These are phyloP conservation scores for Lepidopterella palustris DNA, from an alignment of 495 filamentous ascomycete genomes.

Conservation along the genomic window DNA sequence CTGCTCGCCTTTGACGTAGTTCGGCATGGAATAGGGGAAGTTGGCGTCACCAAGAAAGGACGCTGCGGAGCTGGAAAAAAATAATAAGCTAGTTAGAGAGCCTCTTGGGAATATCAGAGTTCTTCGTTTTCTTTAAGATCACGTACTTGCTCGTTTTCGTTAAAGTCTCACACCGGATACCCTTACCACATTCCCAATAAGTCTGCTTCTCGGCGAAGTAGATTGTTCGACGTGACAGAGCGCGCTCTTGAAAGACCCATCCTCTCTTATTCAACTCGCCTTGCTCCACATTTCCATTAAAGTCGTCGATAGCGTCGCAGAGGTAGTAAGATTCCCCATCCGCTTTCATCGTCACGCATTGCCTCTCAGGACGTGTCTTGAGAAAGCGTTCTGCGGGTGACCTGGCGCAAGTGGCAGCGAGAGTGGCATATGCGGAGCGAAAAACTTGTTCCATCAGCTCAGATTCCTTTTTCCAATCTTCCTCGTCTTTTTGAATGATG, in stretches of 20 bases:
- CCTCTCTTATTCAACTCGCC: conserved; percentile 33
- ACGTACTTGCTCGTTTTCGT: conserved; percentile 30
- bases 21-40: too few species aligned
- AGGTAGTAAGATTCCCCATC: conserved; percentile 13
- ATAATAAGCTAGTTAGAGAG: too few species aligned
- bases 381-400: conserved; percentile 30
- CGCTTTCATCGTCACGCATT: neutral
- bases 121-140: too few species aligned
- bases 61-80: too few species aligned
- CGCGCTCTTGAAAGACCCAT: conserved; percentile 42
- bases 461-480: conserved; percentile 36
- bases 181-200: conserved; percentile 41
- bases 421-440: conserved; percentile 29
- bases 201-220: conserved; percentile 36
- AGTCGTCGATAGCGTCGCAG: conserved; percentile 33
- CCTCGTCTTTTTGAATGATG: conserved; percentile 36
- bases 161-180: conserved; percentile 34
- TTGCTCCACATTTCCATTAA: conserved; percentile 32
- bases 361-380: neutral
- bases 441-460: conserved; percentile 37
- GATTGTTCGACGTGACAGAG: conserved; percentile 37
- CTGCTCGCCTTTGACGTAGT: too few species aligned
- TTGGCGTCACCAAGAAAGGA: too few species aligned
- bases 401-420: conserved; percentile 33
- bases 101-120: too few species aligned